A percentile compares a stretch with the other conserved stretches of the same genome.
phyloP scores from a whole-genome alignment of 495 filamentous ascomycete genomes.

The Daldinia loculata region DNA sequence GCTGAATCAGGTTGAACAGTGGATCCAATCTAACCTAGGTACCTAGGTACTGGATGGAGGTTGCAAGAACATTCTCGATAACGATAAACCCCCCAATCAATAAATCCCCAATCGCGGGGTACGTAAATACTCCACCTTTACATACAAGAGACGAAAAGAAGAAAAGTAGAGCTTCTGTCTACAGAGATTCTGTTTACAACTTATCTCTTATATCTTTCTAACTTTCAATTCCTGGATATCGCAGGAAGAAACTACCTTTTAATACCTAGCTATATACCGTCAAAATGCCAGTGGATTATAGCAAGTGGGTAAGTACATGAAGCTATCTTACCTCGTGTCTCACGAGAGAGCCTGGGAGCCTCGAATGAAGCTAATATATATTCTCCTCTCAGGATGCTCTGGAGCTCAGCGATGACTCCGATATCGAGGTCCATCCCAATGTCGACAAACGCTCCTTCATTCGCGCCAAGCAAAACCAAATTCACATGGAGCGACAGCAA shows the following conservation, averaged over 20 bases:
- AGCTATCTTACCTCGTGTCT: conserved; percentile 20
- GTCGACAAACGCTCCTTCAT: conserved; percentile 99
- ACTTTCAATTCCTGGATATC: not conserved
- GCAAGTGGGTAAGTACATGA: conserved; percentile 76
- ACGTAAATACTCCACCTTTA: conserved; percentile 12
- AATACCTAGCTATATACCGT: not conserved
- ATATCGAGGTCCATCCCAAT: conserved; percentile 98
- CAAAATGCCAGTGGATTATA: conserved; percentile 91
- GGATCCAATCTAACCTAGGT: not conserved
- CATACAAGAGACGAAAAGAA: not conserved
- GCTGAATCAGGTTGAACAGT: not conserved
- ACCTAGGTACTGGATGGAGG: conserved; percentile 11
- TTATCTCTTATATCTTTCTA: not conserved
- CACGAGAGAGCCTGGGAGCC: not conserved
- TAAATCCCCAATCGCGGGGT: conserved; percentile 30
- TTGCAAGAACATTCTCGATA: conserved; percentile 36
- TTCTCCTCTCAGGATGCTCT: conserved; percentile 71
- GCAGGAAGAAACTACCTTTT: not conserved
- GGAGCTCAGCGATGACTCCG: conserved; percentile 96
- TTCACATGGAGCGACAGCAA: conserved; percentile 85
- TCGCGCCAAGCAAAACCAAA: conserved; percentile 96
- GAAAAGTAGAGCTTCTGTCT: not conserved
- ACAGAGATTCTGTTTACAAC: not conserved
- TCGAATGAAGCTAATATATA: conserved; percentile 14
- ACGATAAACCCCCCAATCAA: conserved; percentile 11